These are phyloP conservation scores for Paratinospora sagittata DNA, from an alignment of 164 flowering plant species.

Conservation along the genomic window DNA sequence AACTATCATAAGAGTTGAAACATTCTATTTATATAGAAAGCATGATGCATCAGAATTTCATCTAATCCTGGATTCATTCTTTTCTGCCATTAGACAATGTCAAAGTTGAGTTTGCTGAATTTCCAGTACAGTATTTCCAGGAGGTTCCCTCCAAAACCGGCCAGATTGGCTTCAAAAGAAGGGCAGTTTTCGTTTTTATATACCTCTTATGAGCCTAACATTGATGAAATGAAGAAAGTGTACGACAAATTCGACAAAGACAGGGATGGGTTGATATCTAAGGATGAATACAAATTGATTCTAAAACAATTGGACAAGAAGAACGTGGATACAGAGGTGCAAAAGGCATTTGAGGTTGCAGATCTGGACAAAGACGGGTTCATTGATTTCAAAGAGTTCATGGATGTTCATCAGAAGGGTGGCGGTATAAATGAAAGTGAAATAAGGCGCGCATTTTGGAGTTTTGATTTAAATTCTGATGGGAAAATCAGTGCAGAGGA, in stretches of 20 bases:
- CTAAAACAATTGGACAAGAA: conserved; percentile 45
- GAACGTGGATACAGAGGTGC: conserved; percentile 32
- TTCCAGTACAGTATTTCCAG: conserved; percentile 53
- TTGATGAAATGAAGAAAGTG: conserved; percentile 54
- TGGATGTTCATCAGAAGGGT: conserved; percentile 51
- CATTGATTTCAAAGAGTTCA: conserved; percentile 70
- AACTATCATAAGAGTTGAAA: background rate
- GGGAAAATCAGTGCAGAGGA: conserved; percentile 76
- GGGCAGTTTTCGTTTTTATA: conserved; percentile 33
- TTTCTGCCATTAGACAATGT: conserved; percentile 23
- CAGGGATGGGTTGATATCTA: conserved; percentile 75
- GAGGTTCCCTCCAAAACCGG: conserved; percentile 33
- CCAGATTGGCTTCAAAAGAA: conserved; percentile 32
- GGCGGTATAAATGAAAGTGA: conserved; percentile 54
- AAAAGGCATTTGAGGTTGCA: conserved; percentile 48
- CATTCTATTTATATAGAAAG: background rate
- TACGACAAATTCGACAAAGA: conserved; percentile 62
- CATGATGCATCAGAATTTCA: background rate
- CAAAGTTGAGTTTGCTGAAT: conserved; percentile 47
- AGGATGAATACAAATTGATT: conserved; percentile 45
- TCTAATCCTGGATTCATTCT: too few species aligned
- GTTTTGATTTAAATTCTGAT: conserved; percentile 61
- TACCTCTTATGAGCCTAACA: conserved; percentile 33
- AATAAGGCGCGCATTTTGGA: conserved; percentile 52
- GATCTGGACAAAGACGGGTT: conserved; percentile 74